phyloP scores from a whole-genome alignment of 2,329 filamentous ascomycete genomes.

The Penicillium verrucosum region DNA sequence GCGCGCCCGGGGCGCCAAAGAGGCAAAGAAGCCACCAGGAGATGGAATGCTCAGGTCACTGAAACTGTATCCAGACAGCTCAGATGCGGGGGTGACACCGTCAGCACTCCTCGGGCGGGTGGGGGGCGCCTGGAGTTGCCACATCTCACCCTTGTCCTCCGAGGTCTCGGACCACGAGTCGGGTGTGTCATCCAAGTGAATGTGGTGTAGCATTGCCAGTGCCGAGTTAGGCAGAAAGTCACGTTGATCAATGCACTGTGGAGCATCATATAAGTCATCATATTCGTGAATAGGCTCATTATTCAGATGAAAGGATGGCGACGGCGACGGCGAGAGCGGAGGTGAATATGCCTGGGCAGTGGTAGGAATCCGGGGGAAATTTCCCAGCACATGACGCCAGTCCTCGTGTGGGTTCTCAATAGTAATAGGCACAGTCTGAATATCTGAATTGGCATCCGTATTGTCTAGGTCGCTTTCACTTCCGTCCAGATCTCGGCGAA shows the following conservation, averaged over 20 bases:
- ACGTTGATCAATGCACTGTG: conserved; percentile 46
- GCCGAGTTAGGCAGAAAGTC: conserved; percentile 76
- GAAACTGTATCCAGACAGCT: conserved; percentile 65
- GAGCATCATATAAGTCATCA: conserved; percentile 24
- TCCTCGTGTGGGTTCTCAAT: conserved; percentile 46
- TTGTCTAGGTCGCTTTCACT: conserved; percentile 26
- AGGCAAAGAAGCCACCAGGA: conserved; percentile 87
- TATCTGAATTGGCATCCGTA: conserved; percentile 26
- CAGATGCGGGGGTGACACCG: conserved; percentile 51
- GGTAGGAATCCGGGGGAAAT: conserved; percentile 41
- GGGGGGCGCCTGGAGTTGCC: conserved; percentile 55
- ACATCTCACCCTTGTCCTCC: conserved; percentile 59
- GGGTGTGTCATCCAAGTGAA: conserved; percentile 54
- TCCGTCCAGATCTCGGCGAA: conserved; percentile 34
- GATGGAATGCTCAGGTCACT: conserved; percentile 85
- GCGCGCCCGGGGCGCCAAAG: conserved; percentile 69
- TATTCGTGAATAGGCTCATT: conserved; percentile 22
- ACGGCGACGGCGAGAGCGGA: not conserved
- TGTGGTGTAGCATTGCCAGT: conserved; percentile 73
- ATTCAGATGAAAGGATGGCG: conserved; percentile 14
- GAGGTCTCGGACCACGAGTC: conserved; percentile 42
- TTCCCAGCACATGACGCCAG: conserved; percentile 56
- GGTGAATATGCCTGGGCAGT: conserved; percentile 21
- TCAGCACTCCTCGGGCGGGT: conserved; percentile 46
- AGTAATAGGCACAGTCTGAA: conserved; percentile 35